Evolutionary conservation across 495 filamentous ascomycete species (phyloP), one percentile per base, ranked within the genome.

Genomic region (Penicillium ucsense): DNA sequence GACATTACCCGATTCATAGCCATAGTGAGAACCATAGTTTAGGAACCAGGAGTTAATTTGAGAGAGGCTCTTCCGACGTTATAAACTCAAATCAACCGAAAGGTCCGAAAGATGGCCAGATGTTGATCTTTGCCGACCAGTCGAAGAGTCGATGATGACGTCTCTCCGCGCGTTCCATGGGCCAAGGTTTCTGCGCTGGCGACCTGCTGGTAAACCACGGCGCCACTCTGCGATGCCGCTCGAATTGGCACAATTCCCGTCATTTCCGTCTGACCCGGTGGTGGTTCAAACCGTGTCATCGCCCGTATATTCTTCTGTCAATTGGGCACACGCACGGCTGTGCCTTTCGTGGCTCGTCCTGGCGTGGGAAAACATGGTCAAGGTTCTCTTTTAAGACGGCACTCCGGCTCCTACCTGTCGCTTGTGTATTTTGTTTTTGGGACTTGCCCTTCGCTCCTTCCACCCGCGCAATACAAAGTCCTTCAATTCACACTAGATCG

Each of bases 131-230:
- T 45, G 43, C 46, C 46, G 47, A 43, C 43, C 47, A 31, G 29
- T 40, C 40, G 45, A 53, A 32, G 46, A 53, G 48, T 52, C 50
- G 45, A 48, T 54, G 49, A 51, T 47, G 48, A 50, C 52, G 52
- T 51, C 44, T 40, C 30, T 46, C 47, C 52, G 44, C 47, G 47
- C 52, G 52, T 50, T 54, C 47, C 47, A 39, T 49, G 41, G 40
- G 12, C 41, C 9, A 7, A 31, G 46, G 42, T 20, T 39, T 32
- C 34, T 28, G 30, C 12, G 38, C 35, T 47, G 43, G 47, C 8
- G 30, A 31, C 4, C 41, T 27, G 30, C 6, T 31, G 11, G 33
- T 36, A 27, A 36, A 34, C 43, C 43, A 45, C 43, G 33, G 43
- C 43, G 52, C 47, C 52, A 51, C 48, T 47, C 50, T 28, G 45